Conservation (phyloP, 768 basidiomycete species). For the Dacryopinax primogenitus region DNA sequence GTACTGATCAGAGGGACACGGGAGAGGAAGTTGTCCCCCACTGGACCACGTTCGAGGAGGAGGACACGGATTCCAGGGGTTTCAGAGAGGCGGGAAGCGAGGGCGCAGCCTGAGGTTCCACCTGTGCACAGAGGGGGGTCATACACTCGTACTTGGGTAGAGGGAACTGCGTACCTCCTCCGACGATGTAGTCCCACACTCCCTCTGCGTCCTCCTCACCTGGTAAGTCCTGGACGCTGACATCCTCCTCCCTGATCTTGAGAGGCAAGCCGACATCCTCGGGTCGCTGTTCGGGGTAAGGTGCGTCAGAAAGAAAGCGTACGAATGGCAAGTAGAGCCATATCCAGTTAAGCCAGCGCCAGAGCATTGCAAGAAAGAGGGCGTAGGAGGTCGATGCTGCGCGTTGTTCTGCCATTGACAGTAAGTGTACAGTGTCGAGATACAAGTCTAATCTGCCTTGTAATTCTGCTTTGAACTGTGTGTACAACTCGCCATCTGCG, state of each 20-base stretch:
- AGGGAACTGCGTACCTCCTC: slow-evolving; percentile 11
- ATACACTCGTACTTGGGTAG: neutral
- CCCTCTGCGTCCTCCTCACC: neutral
- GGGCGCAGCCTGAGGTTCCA: slow-evolving; percentile 32
- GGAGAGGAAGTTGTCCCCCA: slow-evolving; percentile 25
- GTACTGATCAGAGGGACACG: slow-evolving; percentile 28
- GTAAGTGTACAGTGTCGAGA: neutral
- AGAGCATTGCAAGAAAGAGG: neutral
- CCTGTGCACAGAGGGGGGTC: slow-evolving; percentile 17
- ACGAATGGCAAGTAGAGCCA: neutral
- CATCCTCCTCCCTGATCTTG: neutral
- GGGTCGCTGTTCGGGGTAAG: neutral
- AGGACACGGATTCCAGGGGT: slow-evolving; percentile 25
- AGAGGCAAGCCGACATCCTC: neutral
- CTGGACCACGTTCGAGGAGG: slow-evolving; percentile 29
- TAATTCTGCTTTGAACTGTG: neutral
- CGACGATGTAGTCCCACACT: slow-evolving; percentile 15
- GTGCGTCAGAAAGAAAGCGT: neutral
- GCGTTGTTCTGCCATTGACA: neutral
- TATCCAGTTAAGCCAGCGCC: neutral
- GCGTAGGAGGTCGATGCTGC: slow-evolving; percentile 3
- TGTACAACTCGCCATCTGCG: no score
- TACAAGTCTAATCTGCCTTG: no score
- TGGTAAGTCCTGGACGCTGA: neutral
- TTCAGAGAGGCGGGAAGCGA: slow-evolving; percentile 31